Base-by-base conservation (phyloP, 352 stramenopile species). In the Pythium graminicola region DNA sequence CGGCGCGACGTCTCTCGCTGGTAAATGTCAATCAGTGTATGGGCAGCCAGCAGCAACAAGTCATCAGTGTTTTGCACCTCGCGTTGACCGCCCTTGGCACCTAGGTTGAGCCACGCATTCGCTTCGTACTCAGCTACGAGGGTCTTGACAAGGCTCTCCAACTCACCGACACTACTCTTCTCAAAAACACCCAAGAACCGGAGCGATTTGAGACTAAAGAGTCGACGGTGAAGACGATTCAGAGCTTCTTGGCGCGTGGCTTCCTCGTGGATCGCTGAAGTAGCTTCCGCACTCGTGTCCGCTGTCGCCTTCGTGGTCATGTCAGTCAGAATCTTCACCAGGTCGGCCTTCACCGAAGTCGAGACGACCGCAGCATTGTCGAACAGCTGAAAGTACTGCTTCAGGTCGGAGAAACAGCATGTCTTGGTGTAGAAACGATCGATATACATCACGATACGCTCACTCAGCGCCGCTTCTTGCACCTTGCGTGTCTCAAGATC, bases 31-130 rank as follows among this genome's bases (percentile, higher is more conserved):
- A 92, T 27, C 41, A 91, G 62, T 45, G 79, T 77, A 50, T 92
- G 76, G 26, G 69, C 57, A 0, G 80, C 79, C 19, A 94, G 76
- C 27, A 94, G 56, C 35, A 94, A 44, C 53, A 94, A 58, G 50
- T 92, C 81, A 51, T 94, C 83, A 19, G 81, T 92, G 47, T 81
- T 71, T 56, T 94, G 83, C 26, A 94, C 83, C 42, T 94, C 83
- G 23, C 81, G 78, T 43, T 93, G 83, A 1, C 83, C 81, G 23
- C 83, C 83, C 10, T 69, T 81, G 46, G 66, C 75, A 36, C 70
- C 79, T 11, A 74, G 50, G 38, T 91, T 93, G 17, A 93, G 72
- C 79, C 76, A 91, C 29, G 66, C 81, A 11, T 67, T 77, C 8
- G 63, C 64, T 59, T 86, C 61, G 54, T 93, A 93, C 49, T 91